Evolutionary conservation across 257 asterid genomes (phyloP), one percentile per base, ranked within the genome.

Genomic region (Plantago major): DNA sequence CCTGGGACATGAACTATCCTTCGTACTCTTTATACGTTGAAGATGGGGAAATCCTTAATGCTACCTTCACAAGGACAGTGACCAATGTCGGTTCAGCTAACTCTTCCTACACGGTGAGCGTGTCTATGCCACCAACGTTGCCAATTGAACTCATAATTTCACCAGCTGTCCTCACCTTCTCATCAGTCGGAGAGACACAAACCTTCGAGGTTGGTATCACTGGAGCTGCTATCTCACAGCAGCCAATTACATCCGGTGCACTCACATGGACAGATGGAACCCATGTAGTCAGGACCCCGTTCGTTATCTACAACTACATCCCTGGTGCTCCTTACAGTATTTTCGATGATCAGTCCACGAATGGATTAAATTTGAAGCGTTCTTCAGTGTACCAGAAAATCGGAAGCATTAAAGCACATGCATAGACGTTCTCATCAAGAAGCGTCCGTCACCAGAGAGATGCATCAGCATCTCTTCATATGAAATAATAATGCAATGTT

Each of bases 1-100:
- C 77, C 11, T 79, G 79, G 78, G 82, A 76, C 60, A 79, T 79
- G 22, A 79, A 79, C 73, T 79, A 79, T 65, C 85, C 84, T 0
- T 79, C 85, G 1, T 76, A 73, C 74, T 79, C 85, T 12, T 75
- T 79, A 3, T 79, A 76, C 10, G 74, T 76, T 26, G 70, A 59
- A 43, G 85, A 79, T 5, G 81, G 81, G 1, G 67, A 76, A 22
- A 55, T 6, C 5, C 73, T 79, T 46, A 9, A 30, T 0, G 85
- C 60, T 50, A 64, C 59, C 18, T 79, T 76, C 78, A 65, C 79
- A 30, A 62, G 85, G 38, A 68, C 58, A 44, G 82, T 76, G 40
- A 76, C 82, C 9, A 76, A 79, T 51, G 82, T 79, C 9, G 85
- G 85, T n/a, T 62, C 75, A 43, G 67, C 79, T 48, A 73, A 58